A percentile compares a stretch with the other conserved stretches of the same genome.
Evolutionary conservation across 2,329 filamentous ascomycete species (phyloP).

Genomic region (Epichloe baconii): DNA sequence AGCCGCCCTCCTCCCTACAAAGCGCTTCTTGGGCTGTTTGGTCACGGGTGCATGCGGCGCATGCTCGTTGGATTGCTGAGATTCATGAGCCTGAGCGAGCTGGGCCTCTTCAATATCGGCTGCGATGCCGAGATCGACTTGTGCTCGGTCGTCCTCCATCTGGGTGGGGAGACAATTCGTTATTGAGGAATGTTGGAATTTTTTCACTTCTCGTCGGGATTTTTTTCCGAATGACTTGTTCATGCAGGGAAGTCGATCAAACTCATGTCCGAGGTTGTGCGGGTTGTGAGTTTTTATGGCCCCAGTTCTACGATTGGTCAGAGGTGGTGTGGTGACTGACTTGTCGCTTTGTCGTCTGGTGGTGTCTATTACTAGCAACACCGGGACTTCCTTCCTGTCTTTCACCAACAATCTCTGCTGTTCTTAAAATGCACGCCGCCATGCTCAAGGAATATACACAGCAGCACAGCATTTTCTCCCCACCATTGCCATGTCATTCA

Average conservation of each 20-base stretch:
- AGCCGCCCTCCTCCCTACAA: conserved; percentile 71
- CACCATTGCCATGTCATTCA: background rate
- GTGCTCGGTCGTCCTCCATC: conserved; percentile 67
- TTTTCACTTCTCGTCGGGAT: background rate
- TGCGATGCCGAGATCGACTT: conserved; percentile 57
- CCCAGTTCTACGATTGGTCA: conserved; percentile 2
- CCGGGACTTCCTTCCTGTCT: too few species aligned
- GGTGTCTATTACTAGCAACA: too few species aligned
- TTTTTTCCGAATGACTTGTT: background rate
- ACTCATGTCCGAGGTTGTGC: background rate
- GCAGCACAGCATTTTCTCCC: background rate
- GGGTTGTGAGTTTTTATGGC: background rate
- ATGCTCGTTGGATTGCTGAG: conserved; percentile 3
- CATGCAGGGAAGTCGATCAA: background rate
- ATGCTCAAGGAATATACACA: too few species aligned
- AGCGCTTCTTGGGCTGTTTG: conserved; percentile 79
- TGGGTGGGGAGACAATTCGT: background rate
- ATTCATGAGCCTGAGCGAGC: conserved; percentile 17
- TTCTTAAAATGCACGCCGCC: too few species aligned
- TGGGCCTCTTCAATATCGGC: conserved; percentile 46
- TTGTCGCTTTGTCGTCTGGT: too few species aligned
- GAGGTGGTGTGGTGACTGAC: background rate
- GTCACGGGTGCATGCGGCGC: conserved; percentile 12
- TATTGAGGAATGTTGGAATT: background rate
- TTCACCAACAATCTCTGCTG: too few species aligned